Percentiles rank a stretch among this genome's conserved stretches.
phyloP scores from a whole-genome alignment of 768 basidiomycete genomes.

The Dictyophora rubrovolvata region DNA sequence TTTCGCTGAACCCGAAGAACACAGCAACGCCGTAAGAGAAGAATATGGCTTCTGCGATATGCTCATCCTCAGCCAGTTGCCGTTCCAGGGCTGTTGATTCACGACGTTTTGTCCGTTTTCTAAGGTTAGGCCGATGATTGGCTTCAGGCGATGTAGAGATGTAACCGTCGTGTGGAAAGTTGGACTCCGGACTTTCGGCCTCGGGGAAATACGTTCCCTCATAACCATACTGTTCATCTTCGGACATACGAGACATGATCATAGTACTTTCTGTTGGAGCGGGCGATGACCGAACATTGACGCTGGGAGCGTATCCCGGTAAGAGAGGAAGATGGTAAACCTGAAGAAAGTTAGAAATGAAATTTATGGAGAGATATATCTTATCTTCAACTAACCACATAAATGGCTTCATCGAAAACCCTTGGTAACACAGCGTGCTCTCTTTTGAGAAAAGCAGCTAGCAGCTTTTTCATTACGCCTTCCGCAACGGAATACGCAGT shows the following conservation, averaged over 20 bases:
- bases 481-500: slow-evolving; percentile 89
- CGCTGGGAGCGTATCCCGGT: slow-evolving; percentile 80
- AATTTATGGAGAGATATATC: neutral
- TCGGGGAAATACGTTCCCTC: slow-evolving; percentile 71
- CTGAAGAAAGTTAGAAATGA: slow-evolving; percentile 28
- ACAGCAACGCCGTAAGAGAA: slow-evolving; percentile 87
- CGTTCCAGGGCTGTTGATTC: neutral
- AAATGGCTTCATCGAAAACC: slow-evolving; percentile 88
- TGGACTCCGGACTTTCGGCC: slow-evolving; percentile 1
- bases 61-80: slow-evolving; percentile 29
- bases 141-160: slow-evolving; percentile 29
- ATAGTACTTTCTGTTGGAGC: slow-evolving; percentile 49
- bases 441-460: slow-evolving; percentile 79
- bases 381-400: slow-evolving; percentile 55
- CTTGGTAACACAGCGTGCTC: slow-evolving; percentile 86
- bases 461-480: slow-evolving; percentile 70
- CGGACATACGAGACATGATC: slow-evolving; percentile 58
- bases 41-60: slow-evolving; percentile 63
- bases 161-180: slow-evolving; percentile 46
- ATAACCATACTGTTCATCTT: slow-evolving; percentile 86
- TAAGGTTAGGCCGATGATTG: neutral
- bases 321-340: slow-evolving; percentile 88
- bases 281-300: slow-evolving; percentile 72
- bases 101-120: neutral
- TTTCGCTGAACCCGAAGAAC: slow-evolving; percentile 79